Evolutionary conservation across 495 filamentous ascomycete genomes (phyloP), one percentile per base, ranked within the genome.

Genomic region (Aspergillus nanangensis): DNA sequence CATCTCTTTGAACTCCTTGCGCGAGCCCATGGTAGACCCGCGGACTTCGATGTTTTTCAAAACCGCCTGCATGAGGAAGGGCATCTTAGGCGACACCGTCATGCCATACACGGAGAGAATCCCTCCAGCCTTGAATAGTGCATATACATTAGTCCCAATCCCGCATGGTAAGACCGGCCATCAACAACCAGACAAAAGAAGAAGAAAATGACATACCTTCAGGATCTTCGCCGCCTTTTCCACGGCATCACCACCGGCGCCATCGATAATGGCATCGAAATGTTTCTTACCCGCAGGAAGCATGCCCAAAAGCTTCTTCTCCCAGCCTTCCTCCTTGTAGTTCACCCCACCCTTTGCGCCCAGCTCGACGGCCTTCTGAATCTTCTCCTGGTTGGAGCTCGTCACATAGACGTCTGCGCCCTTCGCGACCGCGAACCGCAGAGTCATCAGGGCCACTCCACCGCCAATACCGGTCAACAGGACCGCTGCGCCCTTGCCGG

Each of bases 391-490:
- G 22, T 70, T 75, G 2, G 82, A 77, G 36, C 77, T 83, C 8
- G 83, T 88, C 45, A 90, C 87, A 55, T 70, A 90, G 15, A 86
- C 82, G 54, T 79, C 71, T 11, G 71, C 76, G 4, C 87, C 87
- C 29, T 75, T 58, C 1, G 76, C 82, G 4, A 80, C 81, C 7
- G 78, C 86, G 66, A 90, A 88, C 48, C 78, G 76, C 52, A 90
- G 64, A n/a, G 67, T 78, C 59, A 78, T 74, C 46, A 91, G 60
- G 27, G 87, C 87, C 17, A 91, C 87, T 38, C 87, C 87, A 14
- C 87, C 87, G 1, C 87, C 87, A 62, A 92, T 88, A 2, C 87
- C 87, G 3, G 87, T 90, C 22, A 92, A 56, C 32, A 92, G 57
- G 3, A 91, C 60, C 47, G 87, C 87, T 41, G 76, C 67, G 3